Percentiles rank a stretch among this genome's conserved stretches.
Evolutionary conservation across 2,329 filamentous ascomycete species (phyloP).

Genomic region (Aotearoamyces nothofagi): DNA sequence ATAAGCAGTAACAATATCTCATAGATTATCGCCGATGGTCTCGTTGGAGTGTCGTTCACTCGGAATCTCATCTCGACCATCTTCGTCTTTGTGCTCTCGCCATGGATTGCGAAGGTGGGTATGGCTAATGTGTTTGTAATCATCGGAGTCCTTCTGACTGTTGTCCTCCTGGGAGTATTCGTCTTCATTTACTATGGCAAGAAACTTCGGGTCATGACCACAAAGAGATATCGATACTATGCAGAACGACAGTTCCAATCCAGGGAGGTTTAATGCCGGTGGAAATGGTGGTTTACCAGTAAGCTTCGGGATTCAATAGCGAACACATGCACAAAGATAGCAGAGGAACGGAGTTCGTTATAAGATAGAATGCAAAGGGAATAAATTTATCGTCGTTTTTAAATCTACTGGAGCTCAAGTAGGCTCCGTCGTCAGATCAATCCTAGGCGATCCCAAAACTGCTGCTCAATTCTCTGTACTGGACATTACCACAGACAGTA

Average conservation of each 20-base stretch:
- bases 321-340: too few species aligned
- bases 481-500: slow-evolving; percentile 29
- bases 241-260: too few species aligned
- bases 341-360: too few species aligned
- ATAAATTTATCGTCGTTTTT: slow-evolving; percentile 28
- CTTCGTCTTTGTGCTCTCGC: slow-evolving; percentile 29
- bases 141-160: slow-evolving; percentile 20
- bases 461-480: slow-evolving; percentile 27
- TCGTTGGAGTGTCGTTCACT: slow-evolving; percentile 28
- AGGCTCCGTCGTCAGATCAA: slow-evolving; percentile 33
- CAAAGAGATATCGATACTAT: slow-evolving; percentile 21
- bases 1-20: slow-evolving; percentile 5
- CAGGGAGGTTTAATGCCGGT: too few species aligned
- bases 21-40: slow-evolving; percentile 29
- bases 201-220: slow-evolving; percentile 16
- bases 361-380: too few species aligned
- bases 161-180: slow-evolving; percentile 15
- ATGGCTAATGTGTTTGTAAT: slow-evolving; percentile 25
- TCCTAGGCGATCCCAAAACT: slow-evolving; percentile 30
- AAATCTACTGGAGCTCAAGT: slow-evolving; percentile 35
- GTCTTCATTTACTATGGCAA: slow-evolving; percentile 21
- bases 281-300: too few species aligned
- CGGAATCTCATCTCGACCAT: slow-evolving; percentile 27
- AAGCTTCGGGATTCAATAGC: too few species aligned
- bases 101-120: slow-evolving; percentile 18